Percentiles rank a stretch among this genome's conserved stretches.
Conservation (phyloP, 1,139 yeast genomes). For the Eremothecium sinecaudum region DNA sequence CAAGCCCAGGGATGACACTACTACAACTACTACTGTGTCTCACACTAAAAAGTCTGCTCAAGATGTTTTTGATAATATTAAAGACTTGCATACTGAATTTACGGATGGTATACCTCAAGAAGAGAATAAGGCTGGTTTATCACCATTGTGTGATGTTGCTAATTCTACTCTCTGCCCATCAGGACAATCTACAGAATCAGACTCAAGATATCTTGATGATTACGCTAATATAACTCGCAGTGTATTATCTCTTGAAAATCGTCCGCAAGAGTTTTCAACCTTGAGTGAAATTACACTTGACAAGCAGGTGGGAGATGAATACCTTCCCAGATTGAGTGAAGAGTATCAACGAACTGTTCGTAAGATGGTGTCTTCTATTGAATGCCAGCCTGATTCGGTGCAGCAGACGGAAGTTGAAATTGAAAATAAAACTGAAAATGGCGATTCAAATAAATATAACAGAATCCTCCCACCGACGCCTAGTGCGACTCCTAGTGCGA, state of each 20-base stretch:
- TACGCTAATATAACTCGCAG: background rate
- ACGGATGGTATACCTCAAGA: background rate
- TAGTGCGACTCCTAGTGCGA: constrained; percentile 2
- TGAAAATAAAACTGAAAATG: background rate
- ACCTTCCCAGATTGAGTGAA: constrained; percentile 1
- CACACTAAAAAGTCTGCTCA: constrained; percentile 6
- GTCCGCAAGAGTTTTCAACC: constrained; percentile 1
- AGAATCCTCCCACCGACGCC: constrained; percentile 2
- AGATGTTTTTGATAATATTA: constrained; percentile 3
- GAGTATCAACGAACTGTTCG: constrained; percentile 11
- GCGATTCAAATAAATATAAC: background rate
- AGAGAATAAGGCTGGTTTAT: background rate
- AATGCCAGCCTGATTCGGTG: constrained; percentile 4
- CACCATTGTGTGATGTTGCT: constrained; percentile 3
- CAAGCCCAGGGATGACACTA: constrained; percentile 5
- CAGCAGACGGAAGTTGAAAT: too few relatives aligned
- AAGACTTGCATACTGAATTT: background rate
- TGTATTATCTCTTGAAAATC: too few relatives aligned
- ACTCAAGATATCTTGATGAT: background rate
- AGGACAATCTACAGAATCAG: constrained; percentile 5
- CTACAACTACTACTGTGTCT: constrained; percentile 6
- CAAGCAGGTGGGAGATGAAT: constrained; percentile 2
- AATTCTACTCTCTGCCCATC: constrained; percentile 22
- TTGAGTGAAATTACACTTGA: background rate
- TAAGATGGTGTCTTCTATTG: constrained; percentile 10